A percentile compares a stretch with the other conserved stretches of the same genome.
Evolutionary conservation across 106 monocot genomes (phyloP).

Genomic region (Dendrobium chrysotoxum): DNA sequence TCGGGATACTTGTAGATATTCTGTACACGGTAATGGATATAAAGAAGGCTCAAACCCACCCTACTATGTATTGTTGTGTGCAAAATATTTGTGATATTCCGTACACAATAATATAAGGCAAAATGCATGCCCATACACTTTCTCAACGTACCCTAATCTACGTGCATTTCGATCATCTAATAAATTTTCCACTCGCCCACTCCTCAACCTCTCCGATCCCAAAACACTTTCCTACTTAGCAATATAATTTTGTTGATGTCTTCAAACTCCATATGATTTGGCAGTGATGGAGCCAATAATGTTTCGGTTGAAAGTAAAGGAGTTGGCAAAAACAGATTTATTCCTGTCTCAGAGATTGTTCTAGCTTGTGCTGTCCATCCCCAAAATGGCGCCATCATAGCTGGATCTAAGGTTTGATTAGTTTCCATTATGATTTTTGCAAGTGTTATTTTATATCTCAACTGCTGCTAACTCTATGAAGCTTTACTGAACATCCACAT

Average conservation of each 20-base stretch:
- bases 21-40: too few relatives aligned
- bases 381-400: slow-evolving; percentile 60
- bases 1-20: too few relatives aligned
- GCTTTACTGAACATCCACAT: background rate
- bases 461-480: background rate
- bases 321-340: slow-evolving; percentile 34
- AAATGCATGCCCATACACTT: too few relatives aligned
- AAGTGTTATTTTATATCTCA: background rate
- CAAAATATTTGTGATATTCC: too few relatives aligned
- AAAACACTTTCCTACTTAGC: too few relatives aligned
- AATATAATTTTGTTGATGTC: background rate
- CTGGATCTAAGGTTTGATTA: slow-evolving; percentile 68
- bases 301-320: slow-evolving; percentile 15
- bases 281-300: slow-evolving; percentile 36
- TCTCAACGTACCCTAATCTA: background rate
- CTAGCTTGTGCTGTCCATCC: slow-evolving; percentile 76
- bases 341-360: slow-evolving; percentile 39
- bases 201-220: too few relatives aligned
- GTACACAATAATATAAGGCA: too few relatives aligned
- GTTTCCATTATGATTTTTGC: background rate
- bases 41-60: too few relatives aligned
- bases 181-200: too few relatives aligned
- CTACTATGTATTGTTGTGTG: too few relatives aligned
- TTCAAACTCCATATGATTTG: slow-evolving; percentile 1
- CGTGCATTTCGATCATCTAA: background rate